Conservation (phyloP, 2,329 filamentous ascomycete genomes). For the Proliferodiscus dingleyae region DNA sequence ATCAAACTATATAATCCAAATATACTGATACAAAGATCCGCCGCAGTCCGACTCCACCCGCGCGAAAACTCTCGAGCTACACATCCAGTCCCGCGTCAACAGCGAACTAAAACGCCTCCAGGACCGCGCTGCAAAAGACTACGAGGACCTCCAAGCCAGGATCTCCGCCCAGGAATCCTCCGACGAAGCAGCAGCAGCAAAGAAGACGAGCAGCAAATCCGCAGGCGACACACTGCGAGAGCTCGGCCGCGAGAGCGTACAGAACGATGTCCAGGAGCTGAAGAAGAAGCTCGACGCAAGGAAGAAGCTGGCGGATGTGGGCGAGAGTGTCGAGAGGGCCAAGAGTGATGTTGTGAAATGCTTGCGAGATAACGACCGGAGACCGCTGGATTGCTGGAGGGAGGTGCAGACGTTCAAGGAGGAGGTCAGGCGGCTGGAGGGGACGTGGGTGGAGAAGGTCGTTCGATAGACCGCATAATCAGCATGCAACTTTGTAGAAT, state of each 20-base stretch:
- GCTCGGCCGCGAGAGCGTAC: slow-evolving; percentile 44
- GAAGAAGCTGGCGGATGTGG: slow-evolving; percentile 63
- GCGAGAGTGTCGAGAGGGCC: slow-evolving; percentile 67
- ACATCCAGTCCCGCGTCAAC: slow-evolving; percentile 82
- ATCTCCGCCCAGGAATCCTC: slow-evolving; percentile 37
- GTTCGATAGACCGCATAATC: slow-evolving; percentile 35
- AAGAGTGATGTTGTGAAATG: slow-evolving; percentile 74
- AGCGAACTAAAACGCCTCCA: slow-evolving; percentile 78
- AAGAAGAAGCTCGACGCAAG: slow-evolving; percentile 55
- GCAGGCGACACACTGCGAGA: slow-evolving; percentile 31
- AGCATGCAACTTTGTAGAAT: slow-evolving; percentile 6
- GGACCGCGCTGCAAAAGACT: slow-evolving; percentile 62
- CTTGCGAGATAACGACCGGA: slow-evolving; percentile 75
- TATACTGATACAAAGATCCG: too few species aligned
- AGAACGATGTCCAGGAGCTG: slow-evolving; percentile 55
- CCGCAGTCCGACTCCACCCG: slow-evolving; percentile 81
- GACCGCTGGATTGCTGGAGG: slow-evolving; percentile 89
- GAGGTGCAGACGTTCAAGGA: slow-evolving; percentile 83
- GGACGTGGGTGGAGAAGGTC: slow-evolving; percentile 80
- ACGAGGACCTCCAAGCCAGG: slow-evolving; percentile 64
- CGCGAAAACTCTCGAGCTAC: slow-evolving; percentile 75
- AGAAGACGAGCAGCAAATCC: slow-evolving; percentile 16
- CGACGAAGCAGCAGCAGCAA: too few species aligned
- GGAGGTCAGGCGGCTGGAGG: slow-evolving; percentile 82
- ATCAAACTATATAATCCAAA: slow-evolving; percentile 2